phyloP scores from a whole-genome alignment of 1,284 basidiomycete species.

The Mycocalia duriaeana region DNA sequence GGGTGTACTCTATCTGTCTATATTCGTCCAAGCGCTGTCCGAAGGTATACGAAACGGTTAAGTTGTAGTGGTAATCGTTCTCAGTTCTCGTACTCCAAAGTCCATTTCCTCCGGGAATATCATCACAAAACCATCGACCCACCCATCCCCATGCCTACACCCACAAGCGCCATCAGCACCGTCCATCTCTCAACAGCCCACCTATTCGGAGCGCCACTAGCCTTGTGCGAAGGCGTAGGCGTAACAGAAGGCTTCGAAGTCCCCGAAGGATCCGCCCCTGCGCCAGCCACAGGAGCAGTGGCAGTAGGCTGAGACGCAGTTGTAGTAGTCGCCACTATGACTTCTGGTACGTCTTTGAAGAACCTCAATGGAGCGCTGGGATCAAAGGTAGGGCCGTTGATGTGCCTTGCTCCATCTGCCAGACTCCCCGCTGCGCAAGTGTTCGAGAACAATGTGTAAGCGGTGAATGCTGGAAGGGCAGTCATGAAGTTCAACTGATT shows the following conservation, averaged over 20 bases:
- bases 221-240: no score
- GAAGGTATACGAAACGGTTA: no score
- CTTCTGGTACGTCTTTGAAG: neutral
- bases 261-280: neutral
- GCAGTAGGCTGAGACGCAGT: neutral
- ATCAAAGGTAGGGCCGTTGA: neutral
- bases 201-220: neutral
- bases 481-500: conserved; percentile 20
- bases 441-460: conserved; percentile 18
- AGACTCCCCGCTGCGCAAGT: conserved; percentile 19
- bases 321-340: no score
- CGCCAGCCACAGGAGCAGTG: neutral
- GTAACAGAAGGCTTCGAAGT: no score
- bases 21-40: no score
- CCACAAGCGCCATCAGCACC: neutral
- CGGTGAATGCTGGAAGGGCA: conserved; percentile 17
- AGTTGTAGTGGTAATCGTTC: no score
- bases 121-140: neutral
- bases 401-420: neutral
- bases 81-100: no score
- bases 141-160: neutral
- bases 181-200: neutral
- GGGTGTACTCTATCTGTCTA: no score
- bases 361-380: neutral
- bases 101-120: neutral